phyloP scores from a whole-genome alignment of 495 filamentous ascomycete genomes.

The Neurospora pannonica region DNA sequence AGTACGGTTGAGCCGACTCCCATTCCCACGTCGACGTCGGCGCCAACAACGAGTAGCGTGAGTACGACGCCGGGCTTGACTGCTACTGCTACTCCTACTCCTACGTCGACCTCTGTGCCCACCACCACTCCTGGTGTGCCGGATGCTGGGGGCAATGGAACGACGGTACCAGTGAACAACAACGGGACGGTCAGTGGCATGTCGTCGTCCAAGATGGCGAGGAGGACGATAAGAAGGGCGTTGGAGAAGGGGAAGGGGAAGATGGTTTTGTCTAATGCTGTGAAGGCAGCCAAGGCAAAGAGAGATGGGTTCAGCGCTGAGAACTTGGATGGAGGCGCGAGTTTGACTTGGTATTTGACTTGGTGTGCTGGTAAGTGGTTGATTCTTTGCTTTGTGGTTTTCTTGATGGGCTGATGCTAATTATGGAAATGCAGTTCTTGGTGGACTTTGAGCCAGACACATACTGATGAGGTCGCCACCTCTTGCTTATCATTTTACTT shows the following conservation, averaged over 20 bases:
- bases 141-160: not conserved
- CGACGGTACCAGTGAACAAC: not conserved
- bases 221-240: not conserved
- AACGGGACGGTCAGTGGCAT: not conserved
- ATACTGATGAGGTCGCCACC: not conserved
- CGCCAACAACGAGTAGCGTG: not conserved
- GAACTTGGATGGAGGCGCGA: conserved; percentile 64
- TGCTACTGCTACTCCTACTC: not conserved
- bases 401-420: not conserved
- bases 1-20: not conserved
- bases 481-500: not conserved
- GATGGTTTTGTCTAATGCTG: conserved; percentile 17
- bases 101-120: not conserved
- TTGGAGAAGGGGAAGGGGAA: not conserved
- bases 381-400: not conserved
- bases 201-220: not conserved
- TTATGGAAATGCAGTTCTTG: not conserved
- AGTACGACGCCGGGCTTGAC: not conserved
- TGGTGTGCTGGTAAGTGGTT: conserved; percentile 53
- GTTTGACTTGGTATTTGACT: conserved; percentile 81
- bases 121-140: not conserved
- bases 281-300: conserved; percentile 21
- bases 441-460: not conserved
- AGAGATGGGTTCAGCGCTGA: not conserved
- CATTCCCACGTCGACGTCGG: not conserved